phyloP scores from a whole-genome alignment of 129 eudicot genomes.

The Pseudognaphalium luteoalbum region DNA sequence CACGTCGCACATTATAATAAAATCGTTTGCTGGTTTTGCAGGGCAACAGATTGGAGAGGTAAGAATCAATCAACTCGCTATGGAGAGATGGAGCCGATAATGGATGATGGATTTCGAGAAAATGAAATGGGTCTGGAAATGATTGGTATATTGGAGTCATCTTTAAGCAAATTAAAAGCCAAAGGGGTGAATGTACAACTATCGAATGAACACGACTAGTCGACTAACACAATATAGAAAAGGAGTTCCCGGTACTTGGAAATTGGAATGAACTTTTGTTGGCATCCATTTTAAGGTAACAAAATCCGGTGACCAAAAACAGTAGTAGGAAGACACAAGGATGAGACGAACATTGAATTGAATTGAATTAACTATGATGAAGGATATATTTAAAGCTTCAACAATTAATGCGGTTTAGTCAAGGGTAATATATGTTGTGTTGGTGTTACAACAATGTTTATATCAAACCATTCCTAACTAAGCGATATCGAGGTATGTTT shows the following conservation, averaged over 20 bases:
- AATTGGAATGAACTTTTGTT: constrained; percentile 26
- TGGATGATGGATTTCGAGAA: background rate
- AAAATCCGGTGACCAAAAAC: background rate
- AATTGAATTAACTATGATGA: background rate
- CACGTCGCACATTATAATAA: background rate
- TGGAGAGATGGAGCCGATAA: constrained; percentile 16
- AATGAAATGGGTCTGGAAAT: constrained; percentile 4
- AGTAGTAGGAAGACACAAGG: too few species aligned
- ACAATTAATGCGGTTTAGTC: background rate
- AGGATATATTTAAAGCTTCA: background rate
- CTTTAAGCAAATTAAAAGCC: constrained; percentile 12
- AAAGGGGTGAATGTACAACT: constrained; percentile 19
- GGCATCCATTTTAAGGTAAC: background rate
- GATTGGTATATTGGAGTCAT: constrained; percentile 13
- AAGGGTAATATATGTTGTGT: background rate
- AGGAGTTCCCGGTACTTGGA: constrained; percentile 30
- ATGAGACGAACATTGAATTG: too few species aligned
- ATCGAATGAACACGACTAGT: constrained; percentile 19
- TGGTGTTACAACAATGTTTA: background rate
- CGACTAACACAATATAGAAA: constrained; percentile 30
- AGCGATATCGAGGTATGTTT: too few species aligned
- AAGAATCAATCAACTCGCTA: background rate
- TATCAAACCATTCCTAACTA: background rate
- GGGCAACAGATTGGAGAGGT: constrained; percentile 29
- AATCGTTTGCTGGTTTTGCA: background rate